phyloP scores from a whole-genome alignment of 371 early-diverging fungal species.

The Actinomucor elegans region DNA sequence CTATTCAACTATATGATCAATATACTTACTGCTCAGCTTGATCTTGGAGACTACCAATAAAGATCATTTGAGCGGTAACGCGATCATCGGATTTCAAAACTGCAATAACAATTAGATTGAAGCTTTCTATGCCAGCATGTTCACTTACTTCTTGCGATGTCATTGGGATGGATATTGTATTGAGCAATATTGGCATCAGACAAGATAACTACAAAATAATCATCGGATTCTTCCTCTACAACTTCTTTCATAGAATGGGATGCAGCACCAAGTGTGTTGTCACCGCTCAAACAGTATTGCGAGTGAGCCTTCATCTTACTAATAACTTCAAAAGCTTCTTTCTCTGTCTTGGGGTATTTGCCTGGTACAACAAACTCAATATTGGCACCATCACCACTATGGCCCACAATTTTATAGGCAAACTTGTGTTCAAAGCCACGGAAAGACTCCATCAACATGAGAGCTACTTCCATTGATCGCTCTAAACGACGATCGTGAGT shows the following conservation, averaged over 20 bases:
- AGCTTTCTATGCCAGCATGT: not conserved
- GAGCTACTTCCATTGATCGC: conserved; percentile 70
- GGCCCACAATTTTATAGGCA: conserved; percentile 75
- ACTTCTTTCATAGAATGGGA: conserved; percentile 71
- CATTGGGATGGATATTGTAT: conserved; percentile 77
- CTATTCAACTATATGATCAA: not conserved
- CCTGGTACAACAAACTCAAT: conserved; percentile 71
- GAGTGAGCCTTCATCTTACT: conserved; percentile 67
- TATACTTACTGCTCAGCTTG: conserved; percentile 65
- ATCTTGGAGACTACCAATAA: conserved; percentile 65
- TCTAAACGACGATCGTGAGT: conserved; percentile 71
- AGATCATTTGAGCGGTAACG: conserved; percentile 73
- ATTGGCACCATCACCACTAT: conserved; percentile 78
- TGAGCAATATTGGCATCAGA: conserved; percentile 87
- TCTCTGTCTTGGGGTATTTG: conserved; percentile 75
- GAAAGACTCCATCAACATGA: conserved; percentile 86
- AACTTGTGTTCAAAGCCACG: conserved; percentile 83
- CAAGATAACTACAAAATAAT: conserved; percentile 76
- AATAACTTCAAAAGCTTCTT: conserved; percentile 71
- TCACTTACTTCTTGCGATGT: conserved; percentile 66
- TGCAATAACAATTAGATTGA: conserved; percentile 13
- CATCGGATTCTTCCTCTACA: conserved; percentile 75
- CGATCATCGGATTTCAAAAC: conserved; percentile 68
- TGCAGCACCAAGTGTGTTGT: conserved; percentile 76
- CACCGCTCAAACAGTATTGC: conserved; percentile 74